Conservation (phyloP, 768 basidiomycete species). For the Phylloporus rhodoxanthus region DNA sequence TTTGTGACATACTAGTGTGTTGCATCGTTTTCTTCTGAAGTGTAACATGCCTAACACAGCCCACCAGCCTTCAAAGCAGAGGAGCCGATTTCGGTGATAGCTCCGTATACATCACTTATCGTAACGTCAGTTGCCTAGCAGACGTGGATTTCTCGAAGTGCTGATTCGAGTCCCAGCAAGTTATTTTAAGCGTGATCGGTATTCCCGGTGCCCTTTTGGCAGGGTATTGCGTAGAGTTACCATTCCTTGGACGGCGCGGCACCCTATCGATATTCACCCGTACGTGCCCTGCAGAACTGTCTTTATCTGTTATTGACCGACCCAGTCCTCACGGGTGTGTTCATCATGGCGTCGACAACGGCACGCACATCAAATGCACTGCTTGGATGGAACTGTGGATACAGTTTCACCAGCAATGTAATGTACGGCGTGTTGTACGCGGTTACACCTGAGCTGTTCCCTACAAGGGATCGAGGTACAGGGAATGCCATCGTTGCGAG, state of each 20-base stretch:
- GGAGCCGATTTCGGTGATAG: slow-evolving; percentile 68
- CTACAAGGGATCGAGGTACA: slow-evolving; percentile 49
- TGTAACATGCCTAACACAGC: not conserved
- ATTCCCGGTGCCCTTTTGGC: slow-evolving; percentile 54
- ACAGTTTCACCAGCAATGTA: slow-evolving; percentile 50
- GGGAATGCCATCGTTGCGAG: slow-evolving; percentile 49
- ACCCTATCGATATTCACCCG: slow-evolving; percentile 48
- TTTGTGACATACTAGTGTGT: slow-evolving; percentile 49
- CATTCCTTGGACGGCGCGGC: slow-evolving; percentile 46
- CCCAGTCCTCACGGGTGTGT: slow-evolving; percentile 46
- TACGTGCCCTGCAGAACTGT: slow-evolving; percentile 12
- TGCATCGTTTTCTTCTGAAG: not conserved
- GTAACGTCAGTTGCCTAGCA: slow-evolving; percentile 43
- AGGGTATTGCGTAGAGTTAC: slow-evolving; percentile 49
- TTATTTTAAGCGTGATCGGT: slow-evolving; percentile 52
- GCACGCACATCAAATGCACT: slow-evolving; percentile 47
- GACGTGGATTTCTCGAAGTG: not conserved
- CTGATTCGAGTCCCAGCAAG: slow-evolving; percentile 34
- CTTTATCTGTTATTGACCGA: not conserved
- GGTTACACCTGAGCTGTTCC: slow-evolving; percentile 47
- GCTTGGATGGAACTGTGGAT: slow-evolving; percentile 55
- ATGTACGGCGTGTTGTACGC: slow-evolving; percentile 49
- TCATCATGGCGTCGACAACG: slow-evolving; percentile 53
- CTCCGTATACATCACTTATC: slow-evolving; percentile 65
- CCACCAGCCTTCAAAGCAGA: slow-evolving; percentile 50